Percentiles rank a stretch among this genome's conserved stretches.
phyloP scores from a whole-genome alignment of 129 eudicot genomes.

The Oenanthe sinensis region DNA sequence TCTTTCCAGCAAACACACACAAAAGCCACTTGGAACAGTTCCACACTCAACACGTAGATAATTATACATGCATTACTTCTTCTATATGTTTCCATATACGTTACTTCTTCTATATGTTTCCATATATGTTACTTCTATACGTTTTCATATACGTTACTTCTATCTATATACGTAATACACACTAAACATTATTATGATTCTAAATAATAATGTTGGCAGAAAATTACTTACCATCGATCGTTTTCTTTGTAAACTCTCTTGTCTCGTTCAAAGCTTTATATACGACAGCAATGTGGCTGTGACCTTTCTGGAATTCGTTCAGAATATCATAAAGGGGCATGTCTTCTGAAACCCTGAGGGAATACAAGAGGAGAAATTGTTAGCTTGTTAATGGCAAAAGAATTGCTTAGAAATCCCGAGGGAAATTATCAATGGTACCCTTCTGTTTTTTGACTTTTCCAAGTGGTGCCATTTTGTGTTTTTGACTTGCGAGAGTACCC shows the following conservation, averaged over 20 bases:
- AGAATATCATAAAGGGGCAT: slow-evolving; percentile 97
- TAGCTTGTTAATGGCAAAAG: not conserved
- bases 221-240: slow-evolving; percentile 33
- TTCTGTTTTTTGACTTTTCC: too few species aligned
- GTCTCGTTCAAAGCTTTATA: slow-evolving; percentile 65
- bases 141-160: not conserved
- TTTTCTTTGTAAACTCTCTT: slow-evolving; percentile 29
- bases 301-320: slow-evolving; percentile 97
- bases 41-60: not conserved
- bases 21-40: not conserved
- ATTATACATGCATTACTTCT: not conserved
- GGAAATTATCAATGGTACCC: too few species aligned
- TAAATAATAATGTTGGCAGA: not conserved
- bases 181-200: not conserved
- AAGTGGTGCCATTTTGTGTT: too few species aligned
- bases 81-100: not conserved
- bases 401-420: not conserved
- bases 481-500: too few species aligned
- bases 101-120: not conserved
- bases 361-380: not conserved
- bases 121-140: not conserved
- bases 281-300: slow-evolving; percentile 97
- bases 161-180: not conserved
- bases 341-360: slow-evolving; percentile 67
- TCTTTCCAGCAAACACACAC: not conserved